Evolutionary conservation across 805 yeast genomes (phyloP).

Genomic region (Candida krabiensis): DNA sequence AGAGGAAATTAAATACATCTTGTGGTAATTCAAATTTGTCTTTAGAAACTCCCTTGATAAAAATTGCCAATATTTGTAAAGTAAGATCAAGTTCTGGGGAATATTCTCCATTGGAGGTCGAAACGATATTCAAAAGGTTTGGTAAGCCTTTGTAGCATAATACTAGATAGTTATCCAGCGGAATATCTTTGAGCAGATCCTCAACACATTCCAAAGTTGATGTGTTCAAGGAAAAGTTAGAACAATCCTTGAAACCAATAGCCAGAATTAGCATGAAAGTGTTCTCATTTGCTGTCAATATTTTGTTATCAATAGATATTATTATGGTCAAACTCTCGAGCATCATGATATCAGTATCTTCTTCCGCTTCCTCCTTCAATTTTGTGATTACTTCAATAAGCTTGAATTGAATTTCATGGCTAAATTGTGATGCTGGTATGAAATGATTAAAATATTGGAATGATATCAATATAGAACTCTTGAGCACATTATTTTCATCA

Average conservation of each 20-base stretch:
- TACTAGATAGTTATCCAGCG: constrained; percentile 42
- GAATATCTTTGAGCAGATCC: constrained; percentile 51
- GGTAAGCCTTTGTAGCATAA: constrained; percentile 58
- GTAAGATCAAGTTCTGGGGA: constrained; percentile 59
- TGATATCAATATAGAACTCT: constrained; percentile 45
- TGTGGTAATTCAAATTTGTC: constrained; percentile 19
- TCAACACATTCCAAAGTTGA: constrained; percentile 72
- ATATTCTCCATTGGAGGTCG: constrained; percentile 45
- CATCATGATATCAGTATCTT: constrained; percentile 74
- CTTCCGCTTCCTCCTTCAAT: constrained; percentile 63
- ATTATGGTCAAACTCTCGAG: constrained; percentile 67
- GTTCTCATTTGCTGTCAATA: constrained; percentile 31
- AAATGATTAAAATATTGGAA: constrained; percentile 44
- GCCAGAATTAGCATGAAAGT: constrained; percentile 57
- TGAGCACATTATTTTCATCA: constrained; percentile 22
- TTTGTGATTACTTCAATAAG: constrained; percentile 39
- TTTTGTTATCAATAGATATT: constrained; percentile 45
- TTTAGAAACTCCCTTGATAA: constrained; percentile 44
- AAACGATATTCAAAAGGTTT: constrained; percentile 40
- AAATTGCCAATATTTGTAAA: constrained; percentile 54
- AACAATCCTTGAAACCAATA: constrained; percentile 69
- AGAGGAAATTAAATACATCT: constrained; percentile 40
- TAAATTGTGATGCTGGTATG: constrained; percentile 23
- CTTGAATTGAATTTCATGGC: constrained; percentile 24
- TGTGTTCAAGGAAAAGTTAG: constrained; percentile 66